A percentile compares a stretch with the other conserved stretches of the same genome.
These are phyloP conservation scores for Claviceps digitariae DNA, from an alignment of 2,329 filamentous ascomycete species.

Conservation along the genomic window DNA sequence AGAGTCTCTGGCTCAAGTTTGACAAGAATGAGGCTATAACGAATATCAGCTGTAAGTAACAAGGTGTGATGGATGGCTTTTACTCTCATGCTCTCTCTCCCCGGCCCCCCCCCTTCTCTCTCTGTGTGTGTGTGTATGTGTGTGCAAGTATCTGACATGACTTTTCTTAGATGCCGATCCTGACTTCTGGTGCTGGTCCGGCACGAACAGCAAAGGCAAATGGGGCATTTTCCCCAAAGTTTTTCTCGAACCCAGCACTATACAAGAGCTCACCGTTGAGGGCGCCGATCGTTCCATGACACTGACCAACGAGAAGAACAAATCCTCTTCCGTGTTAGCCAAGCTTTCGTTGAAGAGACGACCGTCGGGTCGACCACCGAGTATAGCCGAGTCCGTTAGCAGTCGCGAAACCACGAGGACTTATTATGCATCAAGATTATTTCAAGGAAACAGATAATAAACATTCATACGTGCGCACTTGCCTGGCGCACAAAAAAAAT, in stretches of 20 bases:
- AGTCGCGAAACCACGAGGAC: slow-evolving; percentile 15
- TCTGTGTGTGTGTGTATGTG: background rate
- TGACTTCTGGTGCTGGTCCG: slow-evolving; percentile 44
- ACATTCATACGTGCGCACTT: too few relatives aligned
- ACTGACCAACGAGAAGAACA: slow-evolving; percentile 22
- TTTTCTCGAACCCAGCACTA: slow-evolving; percentile 31
- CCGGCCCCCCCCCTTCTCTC: too few relatives aligned
- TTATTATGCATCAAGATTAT: background rate
- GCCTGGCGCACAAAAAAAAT: background rate
- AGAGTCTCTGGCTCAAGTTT: slow-evolving; percentile 41
- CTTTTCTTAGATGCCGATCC: slow-evolving; percentile 24
- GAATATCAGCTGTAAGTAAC: slow-evolving; percentile 44
- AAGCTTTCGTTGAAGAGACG: slow-evolving; percentile 20
- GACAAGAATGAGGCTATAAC: slow-evolving; percentile 54
- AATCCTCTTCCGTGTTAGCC: slow-evolving; percentile 19
- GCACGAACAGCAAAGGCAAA: slow-evolving; percentile 36
- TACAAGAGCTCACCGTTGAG: slow-evolving; percentile 23
- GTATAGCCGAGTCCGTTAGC: slow-evolving; percentile 20
- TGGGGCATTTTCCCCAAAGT: slow-evolving; percentile 39
- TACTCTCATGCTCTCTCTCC: background rate
- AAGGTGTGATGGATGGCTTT: background rate
- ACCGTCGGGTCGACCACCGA: slow-evolving; percentile 17
- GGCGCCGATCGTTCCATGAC: slow-evolving; percentile 17
- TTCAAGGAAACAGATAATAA: background rate
- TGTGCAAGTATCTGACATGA: background rate